phyloP scores from a whole-genome alignment of 345 rosid genomes.

The Lepidium aucheri region DNA sequence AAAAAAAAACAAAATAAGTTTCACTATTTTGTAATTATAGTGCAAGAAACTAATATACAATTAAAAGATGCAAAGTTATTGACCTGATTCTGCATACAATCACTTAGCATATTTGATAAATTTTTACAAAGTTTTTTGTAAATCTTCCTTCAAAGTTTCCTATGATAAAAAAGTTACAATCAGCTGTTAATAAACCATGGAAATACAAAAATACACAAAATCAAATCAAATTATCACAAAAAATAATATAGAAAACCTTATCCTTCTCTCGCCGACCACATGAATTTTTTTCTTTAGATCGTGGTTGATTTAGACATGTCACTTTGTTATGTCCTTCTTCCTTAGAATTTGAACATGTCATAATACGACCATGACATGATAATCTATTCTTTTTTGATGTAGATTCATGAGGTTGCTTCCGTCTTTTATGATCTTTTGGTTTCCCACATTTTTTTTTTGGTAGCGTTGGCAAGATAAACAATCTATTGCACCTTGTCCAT shows the following conservation, averaged over 20 bases:
- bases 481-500: not conserved
- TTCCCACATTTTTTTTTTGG: not conserved
- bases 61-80: no score
- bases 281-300: not conserved
- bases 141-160: no score
- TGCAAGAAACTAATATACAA: no score
- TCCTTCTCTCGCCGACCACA: not conserved
- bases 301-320: not conserved
- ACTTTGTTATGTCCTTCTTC: not conserved
- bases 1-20: no score
- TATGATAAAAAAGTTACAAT: no score
- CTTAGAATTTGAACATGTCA: not conserved
- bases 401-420: not conserved
- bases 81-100: no score
- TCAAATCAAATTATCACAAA: no score
- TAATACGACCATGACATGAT: not conserved
- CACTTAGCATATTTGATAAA: no score
- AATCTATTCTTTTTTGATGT: not conserved
- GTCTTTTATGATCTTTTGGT: not conserved
- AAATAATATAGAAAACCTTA: not conserved
- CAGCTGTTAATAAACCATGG: no score
- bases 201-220: no score
- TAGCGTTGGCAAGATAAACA: not conserved
- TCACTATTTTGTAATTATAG: no score
- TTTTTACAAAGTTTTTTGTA: no score